Evolutionary conservation across 306 rosid species (phyloP).

Genomic region (Boehmeria nivea): DNA sequence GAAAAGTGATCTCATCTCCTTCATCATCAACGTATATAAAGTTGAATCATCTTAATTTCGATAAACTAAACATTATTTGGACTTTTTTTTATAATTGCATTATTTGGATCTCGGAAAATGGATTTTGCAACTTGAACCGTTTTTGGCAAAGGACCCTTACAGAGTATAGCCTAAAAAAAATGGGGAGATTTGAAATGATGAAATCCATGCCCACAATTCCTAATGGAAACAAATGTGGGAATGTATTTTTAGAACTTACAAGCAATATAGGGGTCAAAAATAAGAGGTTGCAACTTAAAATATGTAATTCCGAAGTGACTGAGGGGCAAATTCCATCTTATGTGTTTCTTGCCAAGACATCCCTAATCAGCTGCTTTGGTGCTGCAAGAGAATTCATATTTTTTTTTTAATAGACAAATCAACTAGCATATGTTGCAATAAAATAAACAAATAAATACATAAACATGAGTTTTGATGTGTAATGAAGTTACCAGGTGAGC

Average conservation of each 20-base stretch:
- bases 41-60: too few species aligned
- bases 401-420: too few species aligned
- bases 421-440: not conserved
- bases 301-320: not conserved
- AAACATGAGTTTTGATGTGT: too few species aligned
- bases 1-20: too few species aligned
- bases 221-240: not conserved
- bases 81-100: too few species aligned
- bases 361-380: slow-evolving; percentile 52
- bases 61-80: too few species aligned
- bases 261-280: not conserved
- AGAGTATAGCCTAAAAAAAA: too few species aligned
- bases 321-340: not conserved
- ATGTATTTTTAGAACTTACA: slow-evolving; percentile 17
- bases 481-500: slow-evolving; percentile 46
- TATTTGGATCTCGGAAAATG: too few species aligned
- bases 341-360: slow-evolving; percentile 34
- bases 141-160: too few species aligned
- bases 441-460: not conserved
- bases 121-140: too few species aligned
- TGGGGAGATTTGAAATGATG: too few species aligned
- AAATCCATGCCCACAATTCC: slow-evolving; percentile 8
- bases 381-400: slow-evolving; percentile 46
- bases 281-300: not conserved
- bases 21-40: too few species aligned